Evolutionary conservation across 345 rosid genomes (phyloP), one percentile per base, ranked within the genome.

Genomic region (Balakata baccata): DNA sequence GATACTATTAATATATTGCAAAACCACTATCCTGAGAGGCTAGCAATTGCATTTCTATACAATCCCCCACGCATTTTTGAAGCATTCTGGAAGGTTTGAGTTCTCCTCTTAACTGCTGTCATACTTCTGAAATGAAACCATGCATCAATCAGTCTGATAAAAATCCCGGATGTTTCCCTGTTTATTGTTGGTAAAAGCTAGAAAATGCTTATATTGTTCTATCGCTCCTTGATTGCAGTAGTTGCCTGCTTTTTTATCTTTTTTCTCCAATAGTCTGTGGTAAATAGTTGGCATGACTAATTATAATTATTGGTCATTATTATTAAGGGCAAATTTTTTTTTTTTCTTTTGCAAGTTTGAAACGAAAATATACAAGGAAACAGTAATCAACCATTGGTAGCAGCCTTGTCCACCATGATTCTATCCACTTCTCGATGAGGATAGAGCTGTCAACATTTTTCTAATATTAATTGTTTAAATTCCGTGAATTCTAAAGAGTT

Each of bases 31-130:
- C 99, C 99, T 3, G 98, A 92, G 91, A 89, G 98, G 79, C 85
- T 95, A 20, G 98, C 92, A 23, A 62, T 90, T 22, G 97, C 99
- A 66, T 90, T 94, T 79, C 90, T 94, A 58, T 94, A 92, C 77
- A 92, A 92, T 66, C 99, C 99, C 50, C 99, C 98, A 18, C 81
- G 96, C 57, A 85, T 95, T 75, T 95, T 95, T 70, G 99, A 92
- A 76, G 93, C 98, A 69, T 95, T 95, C 80, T 95, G 99, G 99
- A 95, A 92, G 99, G 99, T 92, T 59, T 67, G 84, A 39, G 12
- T 71, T 75, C 74, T 57, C 13, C 23, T 11, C n/a, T 34, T 18
- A 16, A 7, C n/a, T 17, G 50, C 47, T 11, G 50, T 46, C 11
- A 14, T 56, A n/a, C 29, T 72, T 52, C 17, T 34, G 0, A 29